A percentile compares a stretch with the other conserved stretches of the same genome.
Evolutionary conservation across 192 early-diverging fungal species (phyloP).

Genomic region (Backusella macrospora): DNA sequence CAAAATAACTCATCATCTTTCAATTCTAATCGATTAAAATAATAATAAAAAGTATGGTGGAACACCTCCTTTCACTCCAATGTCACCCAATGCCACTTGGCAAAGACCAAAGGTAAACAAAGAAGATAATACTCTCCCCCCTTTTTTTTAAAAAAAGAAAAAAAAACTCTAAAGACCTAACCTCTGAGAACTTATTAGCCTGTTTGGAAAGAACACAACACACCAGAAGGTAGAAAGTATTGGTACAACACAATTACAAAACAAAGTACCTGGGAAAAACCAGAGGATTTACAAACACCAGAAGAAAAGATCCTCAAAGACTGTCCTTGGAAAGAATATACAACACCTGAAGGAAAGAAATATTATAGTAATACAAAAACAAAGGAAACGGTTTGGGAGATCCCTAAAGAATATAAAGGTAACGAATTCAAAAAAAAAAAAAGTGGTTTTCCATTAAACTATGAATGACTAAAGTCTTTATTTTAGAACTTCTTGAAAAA

Average conservation of each 20-base stretch:
- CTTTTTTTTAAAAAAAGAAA: neutral
- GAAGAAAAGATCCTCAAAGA: conserved; percentile 66
- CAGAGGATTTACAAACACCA: conserved; percentile 84
- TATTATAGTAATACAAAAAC: conserved; percentile 86
- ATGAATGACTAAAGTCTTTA: too few relatives aligned
- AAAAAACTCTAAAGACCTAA: neutral
- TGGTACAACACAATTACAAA: conserved; percentile 82
- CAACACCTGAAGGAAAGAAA: conserved; percentile 70
- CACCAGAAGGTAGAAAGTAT: conserved; percentile 84
- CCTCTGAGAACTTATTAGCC: neutral
- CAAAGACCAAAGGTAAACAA: conserved; percentile 14
- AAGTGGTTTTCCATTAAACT: neutral
- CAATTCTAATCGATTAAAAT: neutral
- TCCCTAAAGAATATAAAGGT: conserved; percentile 74
- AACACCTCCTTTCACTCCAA: neutral
- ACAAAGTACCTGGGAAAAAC: conserved; percentile 92
- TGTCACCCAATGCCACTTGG: neutral
- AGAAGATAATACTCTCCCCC: neutral
- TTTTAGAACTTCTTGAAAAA: conserved; percentile 40
- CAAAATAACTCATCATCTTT: neutral
- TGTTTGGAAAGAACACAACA: conserved; percentile 76
- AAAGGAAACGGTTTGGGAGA: conserved; percentile 86
- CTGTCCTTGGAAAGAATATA: conserved; percentile 87
- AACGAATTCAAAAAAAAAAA: conserved; percentile 10
- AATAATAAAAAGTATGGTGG: conserved; percentile 6